Evolutionary conservation across 495 filamentous ascomycete species (phyloP).

Genomic region (Staphylotrichum longicolle): DNA sequence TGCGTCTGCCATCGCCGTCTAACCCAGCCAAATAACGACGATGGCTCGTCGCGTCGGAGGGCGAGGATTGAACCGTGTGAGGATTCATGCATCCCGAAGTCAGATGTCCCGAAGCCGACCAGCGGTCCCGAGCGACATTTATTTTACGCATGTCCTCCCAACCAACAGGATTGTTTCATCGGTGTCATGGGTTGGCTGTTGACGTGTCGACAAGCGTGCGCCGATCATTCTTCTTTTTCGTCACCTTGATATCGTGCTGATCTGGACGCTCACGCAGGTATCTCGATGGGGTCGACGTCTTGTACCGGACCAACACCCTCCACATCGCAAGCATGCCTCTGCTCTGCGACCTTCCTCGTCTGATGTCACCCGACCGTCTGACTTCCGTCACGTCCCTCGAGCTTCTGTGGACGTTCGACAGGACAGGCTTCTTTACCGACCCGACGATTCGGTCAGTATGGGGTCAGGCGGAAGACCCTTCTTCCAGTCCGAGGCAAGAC

Average conservation of each 20-base stretch:
- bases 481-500: neutral
- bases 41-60: too few relatives aligned
- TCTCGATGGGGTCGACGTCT: conserved; percentile 23
- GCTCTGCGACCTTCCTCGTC: conserved; percentile 9
- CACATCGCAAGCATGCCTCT: conserved; percentile 19
- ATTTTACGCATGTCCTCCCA: too few relatives aligned
- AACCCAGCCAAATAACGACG: neutral
- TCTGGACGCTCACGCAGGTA: conserved; percentile 12
- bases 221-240: neutral
- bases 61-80: conserved; percentile 15
- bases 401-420: conserved; percentile 17
- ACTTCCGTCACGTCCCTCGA: conserved; percentile 17
- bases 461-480: neutral
- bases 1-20: conserved; percentile 24
- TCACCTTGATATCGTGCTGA: neutral
- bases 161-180: conserved; percentile 14
- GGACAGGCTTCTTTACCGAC: neutral
- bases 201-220: conserved; percentile 25
- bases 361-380: conserved; percentile 14
- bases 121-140: too few relatives aligned
- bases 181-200: conserved; percentile 27
- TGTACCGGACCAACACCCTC: conserved; percentile 27
- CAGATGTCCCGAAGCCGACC: too few relatives aligned
- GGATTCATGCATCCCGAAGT: conserved; percentile 10
- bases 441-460: neutral